Evolutionary conservation across 1,284 basidiomycete genomes (phyloP), one percentile per base, ranked within the genome.

Genomic region (Trichosporon sp.): DNA sequence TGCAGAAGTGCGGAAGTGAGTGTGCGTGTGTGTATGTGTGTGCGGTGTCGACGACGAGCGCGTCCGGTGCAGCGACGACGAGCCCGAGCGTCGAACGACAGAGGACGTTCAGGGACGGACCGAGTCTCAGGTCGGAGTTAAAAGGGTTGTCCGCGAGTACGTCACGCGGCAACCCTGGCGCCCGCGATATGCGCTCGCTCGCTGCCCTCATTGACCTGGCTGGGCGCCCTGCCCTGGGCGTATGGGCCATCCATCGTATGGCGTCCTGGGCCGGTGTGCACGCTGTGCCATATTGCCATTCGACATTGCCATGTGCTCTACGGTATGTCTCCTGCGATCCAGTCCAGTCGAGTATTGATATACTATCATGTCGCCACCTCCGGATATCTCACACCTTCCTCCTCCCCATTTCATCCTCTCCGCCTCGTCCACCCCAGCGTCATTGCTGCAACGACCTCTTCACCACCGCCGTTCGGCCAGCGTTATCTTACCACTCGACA

Each of bases 291-390:
- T 27, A 16, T 21, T 13, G 46, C 49, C 49, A 29, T 27, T 27
- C 27, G 25, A 27, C 27, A 9, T 27, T 54, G 49, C 49, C 49
- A 54, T 54, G 49, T 54, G 49, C 49, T 54, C n/a, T 31, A 21
- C 49, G 49, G 49, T 29, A 29, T 29, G 49, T 54, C 27, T n/a
- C 40, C 40, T 44, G 40, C 40, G n/a, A 23, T 23, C 40, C 40
- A 21, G 40, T 44, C 40, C 40, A n/a, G n/a, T n/a, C 4, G 10
- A 27, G 49, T 54, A 27, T 54, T 54, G 49, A 54, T 54, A 54
- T 54, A 54, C 49, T 7, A 29, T 54, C 49, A 54, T 54, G 49
- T 54, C 49, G 49, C 49, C 49, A 54, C 49, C 49, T 54, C 49
- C 49, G 49, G 49, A 54, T 54, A 54, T 54, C 16, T 54, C 49